phyloP scores from a whole-genome alignment of 495 filamentous ascomycete genomes.

The Margaritispora aquatica region DNA sequence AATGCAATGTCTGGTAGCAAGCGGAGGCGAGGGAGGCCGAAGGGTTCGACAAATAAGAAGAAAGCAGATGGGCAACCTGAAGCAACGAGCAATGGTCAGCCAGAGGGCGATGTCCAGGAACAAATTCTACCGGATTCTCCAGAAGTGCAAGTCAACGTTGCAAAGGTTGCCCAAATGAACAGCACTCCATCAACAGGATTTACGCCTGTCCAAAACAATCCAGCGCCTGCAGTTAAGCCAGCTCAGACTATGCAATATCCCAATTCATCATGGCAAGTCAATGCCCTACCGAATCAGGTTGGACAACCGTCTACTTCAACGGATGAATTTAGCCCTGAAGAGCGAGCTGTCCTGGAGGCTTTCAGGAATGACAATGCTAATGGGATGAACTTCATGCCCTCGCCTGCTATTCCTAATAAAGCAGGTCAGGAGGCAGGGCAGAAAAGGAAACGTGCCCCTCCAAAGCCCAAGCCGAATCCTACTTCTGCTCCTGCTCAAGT shows the following conservation, averaged over 20 bases:
- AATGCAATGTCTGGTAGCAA: conserved; percentile 12
- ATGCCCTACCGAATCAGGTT: not conserved
- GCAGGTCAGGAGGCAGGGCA: conserved; percentile 7
- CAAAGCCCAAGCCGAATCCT: conserved; percentile 14
- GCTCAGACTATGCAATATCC: conserved; percentile 8
- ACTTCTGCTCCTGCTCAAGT: not conserved
- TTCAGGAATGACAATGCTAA: conserved; percentile 18
- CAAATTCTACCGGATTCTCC: conserved; percentile 8
- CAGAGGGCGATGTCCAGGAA: conserved; percentile 3
- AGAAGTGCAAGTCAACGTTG: not conserved
- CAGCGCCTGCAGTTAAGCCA: conserved; percentile 8
- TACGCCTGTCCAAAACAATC: not conserved
- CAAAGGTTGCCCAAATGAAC: conserved; percentile 5
- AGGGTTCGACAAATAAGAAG: conserved; percentile 23
- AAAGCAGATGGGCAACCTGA: conserved; percentile 15
- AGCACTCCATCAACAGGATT: not conserved
- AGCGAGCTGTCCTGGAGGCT: conserved; percentile 25
- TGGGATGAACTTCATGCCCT: conserved; percentile 9
- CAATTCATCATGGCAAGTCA: conserved; percentile 16
- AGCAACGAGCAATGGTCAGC: not conserved
- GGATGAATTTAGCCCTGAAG: conserved; percentile 23
- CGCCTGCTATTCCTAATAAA: conserved; percentile 5
- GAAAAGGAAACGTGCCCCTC: conserved; percentile 20
- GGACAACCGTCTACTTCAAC: not conserved
- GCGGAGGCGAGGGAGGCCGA: conserved; percentile 22